These are phyloP conservation scores for Heritiera fomes DNA, from an alignment of 345 rosid genomes.

Conservation along the genomic window DNA sequence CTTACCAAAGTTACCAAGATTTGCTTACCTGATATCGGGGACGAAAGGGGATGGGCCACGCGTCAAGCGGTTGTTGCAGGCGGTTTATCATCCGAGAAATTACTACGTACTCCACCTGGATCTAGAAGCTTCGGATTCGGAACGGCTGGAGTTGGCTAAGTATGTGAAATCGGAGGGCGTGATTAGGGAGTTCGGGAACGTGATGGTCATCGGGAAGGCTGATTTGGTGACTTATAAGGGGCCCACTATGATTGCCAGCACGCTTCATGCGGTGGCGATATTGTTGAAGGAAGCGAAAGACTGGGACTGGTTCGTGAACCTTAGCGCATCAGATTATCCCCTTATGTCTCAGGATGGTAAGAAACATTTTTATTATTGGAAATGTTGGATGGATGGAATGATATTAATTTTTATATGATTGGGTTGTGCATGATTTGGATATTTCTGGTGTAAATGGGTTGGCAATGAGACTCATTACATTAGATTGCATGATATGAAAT, in stretches of 20 bases:
- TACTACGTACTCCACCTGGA: slow-evolving; percentile 81
- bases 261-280: slow-evolving; percentile 72
- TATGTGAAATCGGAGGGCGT: slow-evolving; percentile 63
- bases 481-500: neutral
- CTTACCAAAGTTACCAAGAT: slow-evolving; percentile 48
- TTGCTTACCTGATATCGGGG: slow-evolving; percentile 80
- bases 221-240: slow-evolving; percentile 83
- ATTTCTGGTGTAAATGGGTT: neutral
- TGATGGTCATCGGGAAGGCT: slow-evolving; percentile 79
- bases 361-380: neutral
- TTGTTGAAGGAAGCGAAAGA: slow-evolving; percentile 68
- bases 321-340: slow-evolving; percentile 83
- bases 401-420: neutral
- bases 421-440: neutral
- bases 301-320: slow-evolving; percentile 96
- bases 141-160: slow-evolving; percentile 77
- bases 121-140: slow-evolving; percentile 75
- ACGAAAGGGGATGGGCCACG: slow-evolving; percentile 69
- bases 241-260: slow-evolving; percentile 75
- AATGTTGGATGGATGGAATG: neutral
- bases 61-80: slow-evolving; percentile 62
- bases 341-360: slow-evolving; percentile 91
- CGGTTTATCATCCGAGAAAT: slow-evolving; percentile 78
- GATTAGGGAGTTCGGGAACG: slow-evolving; percentile 60
- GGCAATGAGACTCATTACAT: neutral